phyloP scores from a whole-genome alignment of 2,329 filamentous ascomycete genomes.

The Nemania sp. region DNA sequence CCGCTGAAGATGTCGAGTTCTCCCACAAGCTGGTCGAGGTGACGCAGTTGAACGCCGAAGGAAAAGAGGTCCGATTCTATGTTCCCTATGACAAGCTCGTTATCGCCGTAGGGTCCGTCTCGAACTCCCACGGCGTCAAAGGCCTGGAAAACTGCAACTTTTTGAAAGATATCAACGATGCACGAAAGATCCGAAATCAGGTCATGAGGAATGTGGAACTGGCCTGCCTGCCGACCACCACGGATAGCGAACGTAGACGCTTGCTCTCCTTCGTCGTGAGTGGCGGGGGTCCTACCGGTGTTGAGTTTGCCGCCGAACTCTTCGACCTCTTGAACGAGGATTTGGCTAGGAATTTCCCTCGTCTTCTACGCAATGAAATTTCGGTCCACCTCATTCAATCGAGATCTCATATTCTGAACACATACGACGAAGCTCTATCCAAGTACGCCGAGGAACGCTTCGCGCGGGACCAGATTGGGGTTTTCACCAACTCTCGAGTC shows the following conservation, averaged over 20 bases:
- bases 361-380: constrained; percentile 92
- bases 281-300: constrained; percentile 92
- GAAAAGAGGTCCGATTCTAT: constrained; percentile 83
- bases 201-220: constrained; percentile 88
- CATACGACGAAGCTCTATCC: constrained; percentile 93
- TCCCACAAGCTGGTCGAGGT: constrained; percentile 89
- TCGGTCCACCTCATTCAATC: constrained; percentile 97
- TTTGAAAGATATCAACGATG: constrained; percentile 93
- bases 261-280: constrained; percentile 95
- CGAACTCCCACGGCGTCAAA: constrained; percentile 94
- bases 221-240: constrained; percentile 89
- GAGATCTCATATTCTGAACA: constrained; percentile 93
- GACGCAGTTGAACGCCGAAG: constrained; percentile 70
- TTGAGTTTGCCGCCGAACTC: constrained; percentile 95
- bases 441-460: constrained; percentile 91
- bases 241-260: constrained; percentile 82
- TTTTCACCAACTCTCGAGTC: constrained; percentile 91
- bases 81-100: constrained; percentile 97
- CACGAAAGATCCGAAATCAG: constrained; percentile 83
- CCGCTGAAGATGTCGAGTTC: constrained; percentile 88
- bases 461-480: constrained; percentile 85
- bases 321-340: constrained; percentile 98
- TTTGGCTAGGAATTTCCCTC: constrained; percentile 79
- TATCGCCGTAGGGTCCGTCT: constrained; percentile 86
- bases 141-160: constrained; percentile 93